These are phyloP conservation scores for Capronia americana DNA, from an alignment of 2,329 filamentous ascomycete species.

Conservation along the genomic window DNA sequence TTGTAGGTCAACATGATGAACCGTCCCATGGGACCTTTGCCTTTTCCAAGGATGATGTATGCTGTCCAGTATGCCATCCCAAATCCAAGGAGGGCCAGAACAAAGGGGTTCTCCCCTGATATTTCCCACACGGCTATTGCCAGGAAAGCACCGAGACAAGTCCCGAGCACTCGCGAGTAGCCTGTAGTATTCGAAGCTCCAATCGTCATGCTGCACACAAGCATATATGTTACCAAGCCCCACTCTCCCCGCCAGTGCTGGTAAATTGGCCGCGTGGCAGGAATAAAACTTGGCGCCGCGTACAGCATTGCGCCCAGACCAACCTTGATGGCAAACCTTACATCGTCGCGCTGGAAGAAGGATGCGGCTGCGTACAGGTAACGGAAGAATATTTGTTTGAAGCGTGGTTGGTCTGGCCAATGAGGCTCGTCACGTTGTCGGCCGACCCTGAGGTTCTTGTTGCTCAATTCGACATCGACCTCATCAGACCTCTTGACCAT, in stretches of 20 bases:
- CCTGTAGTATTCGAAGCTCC: slow-evolving; percentile 95
- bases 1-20: slow-evolving; percentile 98
- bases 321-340: slow-evolving; percentile 87
- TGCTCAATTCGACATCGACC: slow-evolving; percentile 36
- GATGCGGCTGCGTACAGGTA: slow-evolving; percentile 62
- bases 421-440: slow-evolving; percentile 14
- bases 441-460: slow-evolving; percentile 24
- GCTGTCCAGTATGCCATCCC: slow-evolving; percentile 82
- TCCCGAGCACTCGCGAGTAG: slow-evolving; percentile 83
- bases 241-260: slow-evolving; percentile 92
- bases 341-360: slow-evolving; percentile 68
- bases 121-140: slow-evolving; percentile 80
- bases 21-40: slow-evolving; percentile 86
- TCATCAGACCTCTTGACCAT: slow-evolving; percentile 26
- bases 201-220: slow-evolving; percentile 97
- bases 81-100: slow-evolving; percentile 82
- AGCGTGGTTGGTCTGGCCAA: slow-evolving; percentile 26
- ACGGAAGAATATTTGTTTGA: slow-evolving; percentile 36
- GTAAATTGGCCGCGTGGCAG: slow-evolving; percentile 78
- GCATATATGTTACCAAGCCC: slow-evolving; percentile 96
- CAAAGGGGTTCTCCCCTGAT: slow-evolving; percentile 73
- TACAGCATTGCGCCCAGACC: slow-evolving; percentile 88
- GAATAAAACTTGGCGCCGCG: slow-evolving; percentile 86
- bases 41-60: slow-evolving; percentile 83
- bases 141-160: slow-evolving; percentile 76